Evolutionary conservation across 257 asterid genomes (phyloP), one percentile per base, ranked within the genome.

Genomic region (Rehmannia glutinosa): DNA sequence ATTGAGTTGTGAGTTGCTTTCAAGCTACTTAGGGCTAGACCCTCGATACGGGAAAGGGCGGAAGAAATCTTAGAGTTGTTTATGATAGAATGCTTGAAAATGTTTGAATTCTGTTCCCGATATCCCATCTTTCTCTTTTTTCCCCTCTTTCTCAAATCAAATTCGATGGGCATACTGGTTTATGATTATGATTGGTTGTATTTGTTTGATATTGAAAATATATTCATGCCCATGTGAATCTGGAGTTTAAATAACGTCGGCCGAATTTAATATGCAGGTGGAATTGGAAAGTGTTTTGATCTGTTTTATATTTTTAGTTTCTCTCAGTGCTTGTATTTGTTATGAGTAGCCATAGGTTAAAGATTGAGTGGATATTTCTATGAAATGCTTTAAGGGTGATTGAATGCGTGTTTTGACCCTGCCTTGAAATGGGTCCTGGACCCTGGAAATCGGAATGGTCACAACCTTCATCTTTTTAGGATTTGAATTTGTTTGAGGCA

Each of bases 351-450:
- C 41, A 47, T 36, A 67, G 57, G 28, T 59, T 41, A 19, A 55
- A 50, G 66, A 58, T 28, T 56, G 62, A 60, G 27, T 19, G 8
- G 17, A 54, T 60, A 73, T 56, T 43, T 32, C 9, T 46, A 45
- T 20, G 28, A 30, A 63, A 30, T 43, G 33, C 36, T 50, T 17
- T 11, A 35, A 49, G 51, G 25, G 33, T 15, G 39, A 4, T n/a
- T 33, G 43, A 30, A 8, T 17, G 41, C 0, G 12, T 12, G 13
- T 65, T 53, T 62, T 33, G 38, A 25, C 25, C 51, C 6, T 46
- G 43, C 35, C 36, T 36, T 54, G 28, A 25, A 36, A 8, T 19
- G 57, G 25, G 24, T 50, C 38, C 46, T 23, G 53, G 50, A n/a
- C n/a, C n/a, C n/a, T n/a, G n/a, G n/a, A n/a, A n/a, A n/a, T n/a